Percentiles rank a stretch among this genome's conserved stretches.
Evolutionary conservation across 1,284 basidiomycete genomes (phyloP).

Genomic region (Pascua sp.): DNA sequence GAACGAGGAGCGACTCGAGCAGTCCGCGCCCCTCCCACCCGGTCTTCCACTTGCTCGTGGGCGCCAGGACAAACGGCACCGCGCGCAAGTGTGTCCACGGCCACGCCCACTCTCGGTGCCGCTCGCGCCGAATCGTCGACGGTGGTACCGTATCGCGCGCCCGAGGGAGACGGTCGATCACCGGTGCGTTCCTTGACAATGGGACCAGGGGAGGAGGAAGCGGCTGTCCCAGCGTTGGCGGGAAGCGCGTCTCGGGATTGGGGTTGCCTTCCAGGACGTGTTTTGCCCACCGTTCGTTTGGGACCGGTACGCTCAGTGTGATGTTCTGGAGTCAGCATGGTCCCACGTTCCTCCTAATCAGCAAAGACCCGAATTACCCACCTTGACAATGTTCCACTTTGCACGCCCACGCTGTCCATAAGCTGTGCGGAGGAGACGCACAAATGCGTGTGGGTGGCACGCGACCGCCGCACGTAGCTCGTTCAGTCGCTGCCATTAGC

Average conservation of each 20-base stretch:
- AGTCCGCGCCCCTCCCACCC: constrained; percentile 14
- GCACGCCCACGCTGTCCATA: constrained; percentile 3
- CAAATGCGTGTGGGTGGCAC: constrained; percentile 38
- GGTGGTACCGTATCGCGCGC: not conserved
- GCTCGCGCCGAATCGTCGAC: not conserved
- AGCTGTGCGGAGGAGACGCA: constrained; percentile 16
- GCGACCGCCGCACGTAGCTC: constrained; percentile 35
- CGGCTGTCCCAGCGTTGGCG: constrained; percentile 8
- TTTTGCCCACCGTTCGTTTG: not conserved
- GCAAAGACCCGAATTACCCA: constrained; percentile 8
- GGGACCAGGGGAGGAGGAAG: constrained; percentile 5
- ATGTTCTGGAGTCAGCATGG: constrained; percentile 13
- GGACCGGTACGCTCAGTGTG: constrained; percentile 1
- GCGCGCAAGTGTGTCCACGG: constrained; percentile 1
- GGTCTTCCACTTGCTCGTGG: constrained; percentile 1
- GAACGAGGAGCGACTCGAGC: constrained; percentile 19
- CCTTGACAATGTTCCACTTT: constrained; percentile 22
- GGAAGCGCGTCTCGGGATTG: constrained; percentile 1
- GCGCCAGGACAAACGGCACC: constrained; percentile 26
- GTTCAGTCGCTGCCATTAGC: constrained; percentile 22
- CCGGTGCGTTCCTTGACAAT: not conserved
- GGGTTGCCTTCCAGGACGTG: not conserved
- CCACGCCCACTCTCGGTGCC: constrained; percentile 1
- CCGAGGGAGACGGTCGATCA: not conserved
- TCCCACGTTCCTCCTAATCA: not conserved